A percentile compares a stretch with the other conserved stretches of the same genome.
Evolutionary conservation across 805 yeast genomes (phyloP).

Genomic region (Pichia ethanolica): DNA sequence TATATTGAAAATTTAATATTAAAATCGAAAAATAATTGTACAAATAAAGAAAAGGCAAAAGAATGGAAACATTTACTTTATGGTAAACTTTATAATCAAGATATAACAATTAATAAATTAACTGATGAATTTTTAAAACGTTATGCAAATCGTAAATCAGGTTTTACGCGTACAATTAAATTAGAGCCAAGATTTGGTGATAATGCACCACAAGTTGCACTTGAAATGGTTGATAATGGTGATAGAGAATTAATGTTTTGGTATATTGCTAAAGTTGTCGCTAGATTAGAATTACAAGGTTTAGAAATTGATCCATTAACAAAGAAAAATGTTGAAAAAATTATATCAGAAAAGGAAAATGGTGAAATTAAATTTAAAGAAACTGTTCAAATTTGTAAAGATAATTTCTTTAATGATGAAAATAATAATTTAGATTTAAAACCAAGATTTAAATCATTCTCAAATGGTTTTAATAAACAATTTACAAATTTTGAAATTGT

Average conservation of each 20-base stretch:
- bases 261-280: slow-evolving; percentile 74
- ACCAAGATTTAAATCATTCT: slow-evolving; percentile 26
- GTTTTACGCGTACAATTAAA: slow-evolving; percentile 78
- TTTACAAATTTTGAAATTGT: slow-evolving; percentile 25
- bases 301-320: slow-evolving; percentile 48
- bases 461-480: slow-evolving; percentile 26
- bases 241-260: slow-evolving; percentile 64
- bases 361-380: slow-evolving; percentile 49
- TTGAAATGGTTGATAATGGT: slow-evolving; percentile 69
- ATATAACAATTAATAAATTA: slow-evolving; percentile 53
- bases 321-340: slow-evolving; percentile 44
- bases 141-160: slow-evolving; percentile 59
- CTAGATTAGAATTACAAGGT: slow-evolving; percentile 65
- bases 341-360: slow-evolving; percentile 38
- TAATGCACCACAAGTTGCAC: slow-evolving; percentile 79
- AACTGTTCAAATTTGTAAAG: slow-evolving; percentile 53
- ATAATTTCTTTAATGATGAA: slow-evolving; percentile 32
- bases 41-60: slow-evolving; percentile 17
- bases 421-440: slow-evolving; percentile 10
- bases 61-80: slow-evolving; percentile 23
- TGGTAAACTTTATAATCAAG: slow-evolving; percentile 41
- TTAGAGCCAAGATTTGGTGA: slow-evolving; percentile 86
- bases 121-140: slow-evolving; percentile 57
- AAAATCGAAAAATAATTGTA: slow-evolving; percentile 36
- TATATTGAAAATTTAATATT: slow-evolving; percentile 58